Conservation (phyloP, 306 rosid species). For the Senna tora region DNA sequence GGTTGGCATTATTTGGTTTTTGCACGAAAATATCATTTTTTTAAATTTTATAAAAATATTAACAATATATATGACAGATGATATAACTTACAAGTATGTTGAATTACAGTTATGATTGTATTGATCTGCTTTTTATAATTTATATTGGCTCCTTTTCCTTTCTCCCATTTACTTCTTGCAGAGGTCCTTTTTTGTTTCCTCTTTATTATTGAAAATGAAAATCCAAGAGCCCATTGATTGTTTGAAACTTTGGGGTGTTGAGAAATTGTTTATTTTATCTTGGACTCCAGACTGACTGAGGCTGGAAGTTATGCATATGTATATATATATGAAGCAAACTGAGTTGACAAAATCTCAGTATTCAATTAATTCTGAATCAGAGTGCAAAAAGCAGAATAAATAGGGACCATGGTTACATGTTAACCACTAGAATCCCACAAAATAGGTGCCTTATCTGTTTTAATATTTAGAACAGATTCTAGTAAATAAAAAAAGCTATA, state of each 20-base stretch:
- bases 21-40: conserved; percentile 14
- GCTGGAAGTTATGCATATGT: not conserved
- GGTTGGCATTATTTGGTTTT: conserved; percentile 17
- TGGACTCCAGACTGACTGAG: not conserved
- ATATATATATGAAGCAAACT: no score
- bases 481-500: no score
- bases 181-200: no score
- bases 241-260: not conserved
- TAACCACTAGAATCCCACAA: no score
- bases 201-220: not conserved
- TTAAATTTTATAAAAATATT: conserved; percentile 15
- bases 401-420: no score
- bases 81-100: not conserved
- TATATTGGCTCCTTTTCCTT: not conserved
- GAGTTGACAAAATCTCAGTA: no score
- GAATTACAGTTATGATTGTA: conserved; percentile 15
- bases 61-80: conserved; percentile 5
- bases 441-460: no score
- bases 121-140: not conserved
- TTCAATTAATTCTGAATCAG: no score
- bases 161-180: not conserved
- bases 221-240: not conserved
- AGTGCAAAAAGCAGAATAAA: no score
- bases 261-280: not conserved
- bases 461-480: no score